Percentiles rank a stretch among this genome's conserved stretches.
Evolutionary conservation across 2,329 filamentous ascomycete genomes (phyloP).

Genomic region (Elsinoe batatas): DNA sequence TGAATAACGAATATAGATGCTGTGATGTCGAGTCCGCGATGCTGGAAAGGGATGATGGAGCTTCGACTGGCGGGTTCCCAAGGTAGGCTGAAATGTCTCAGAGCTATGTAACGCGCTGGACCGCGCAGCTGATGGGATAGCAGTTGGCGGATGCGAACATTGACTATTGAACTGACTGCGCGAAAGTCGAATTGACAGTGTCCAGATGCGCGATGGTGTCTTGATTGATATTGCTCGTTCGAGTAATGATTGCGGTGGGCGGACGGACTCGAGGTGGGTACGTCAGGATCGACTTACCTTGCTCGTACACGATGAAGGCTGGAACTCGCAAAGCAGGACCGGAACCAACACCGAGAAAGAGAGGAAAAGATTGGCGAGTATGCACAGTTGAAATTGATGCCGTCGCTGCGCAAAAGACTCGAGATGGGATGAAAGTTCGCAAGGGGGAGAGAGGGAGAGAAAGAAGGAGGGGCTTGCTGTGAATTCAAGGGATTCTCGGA

Average conservation of each 20-base stretch:
- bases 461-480: slow-evolving; percentile 12
- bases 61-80: background rate
- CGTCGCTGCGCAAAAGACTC: slow-evolving; percentile 11
- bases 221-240: background rate
- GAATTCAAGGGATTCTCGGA: slow-evolving; percentile 8
- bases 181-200: background rate
- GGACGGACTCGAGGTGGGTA: background rate
- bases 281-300: slow-evolving; percentile 6
- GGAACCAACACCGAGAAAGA: slow-evolving; percentile 12
- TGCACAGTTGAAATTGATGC: slow-evolving; percentile 15
- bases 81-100: background rate
- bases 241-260: background rate
- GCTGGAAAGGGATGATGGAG: slow-evolving; percentile 3
- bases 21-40: background rate
- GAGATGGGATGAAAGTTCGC: background rate
- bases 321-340: slow-evolving; percentile 12
- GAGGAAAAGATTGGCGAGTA: slow-evolving; percentile 8
- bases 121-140: background rate
- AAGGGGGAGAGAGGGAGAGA: slow-evolving; percentile 11
- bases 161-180: background rate
- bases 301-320: slow-evolving; percentile 2
- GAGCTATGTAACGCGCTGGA: slow-evolving; percentile 6
- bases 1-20: background rate
- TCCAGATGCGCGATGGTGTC: background rate
- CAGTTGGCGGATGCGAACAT: background rate